Percentiles rank a stretch among this genome's conserved stretches.
Conservation (phyloP, 2,329 filamentous ascomycete species). For the Diaporthe batatas region DNA sequence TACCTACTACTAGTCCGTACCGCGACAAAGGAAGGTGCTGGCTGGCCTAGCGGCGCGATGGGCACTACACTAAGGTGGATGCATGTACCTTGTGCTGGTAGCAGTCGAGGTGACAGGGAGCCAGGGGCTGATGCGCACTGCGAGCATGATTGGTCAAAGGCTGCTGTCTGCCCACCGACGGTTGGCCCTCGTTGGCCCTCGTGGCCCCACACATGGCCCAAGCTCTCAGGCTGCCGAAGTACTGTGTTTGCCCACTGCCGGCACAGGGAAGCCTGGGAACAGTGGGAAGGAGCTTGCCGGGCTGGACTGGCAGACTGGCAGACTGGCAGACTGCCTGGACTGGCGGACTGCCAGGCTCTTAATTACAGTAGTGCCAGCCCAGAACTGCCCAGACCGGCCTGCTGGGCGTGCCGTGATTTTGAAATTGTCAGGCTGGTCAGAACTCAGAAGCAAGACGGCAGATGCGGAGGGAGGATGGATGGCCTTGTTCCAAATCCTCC, state of each 20-base stretch:
- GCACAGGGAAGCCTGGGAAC: not conserved
- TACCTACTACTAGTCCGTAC: not conserved
- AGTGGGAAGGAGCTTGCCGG: slow-evolving; percentile 24
- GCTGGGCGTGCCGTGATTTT: slow-evolving; percentile 15
- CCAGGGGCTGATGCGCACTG: not conserved
- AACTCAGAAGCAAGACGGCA: not conserved
- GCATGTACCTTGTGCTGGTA: slow-evolving; percentile 24
- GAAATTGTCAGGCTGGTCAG: not conserved
- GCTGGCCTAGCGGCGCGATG: slow-evolving; percentile 8
- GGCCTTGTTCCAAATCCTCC: slow-evolving; percentile 6
- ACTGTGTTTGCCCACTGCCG: too few species aligned
- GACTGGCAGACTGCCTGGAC: too few species aligned
- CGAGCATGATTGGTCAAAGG: not conserved
- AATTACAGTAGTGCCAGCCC: not conserved
- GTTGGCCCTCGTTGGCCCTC: not conserved
- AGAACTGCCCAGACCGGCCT: slow-evolving; percentile 5
- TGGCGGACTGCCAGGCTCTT: too few species aligned
- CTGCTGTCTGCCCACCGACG: not conserved
- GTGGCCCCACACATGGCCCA: slow-evolving; percentile 18
- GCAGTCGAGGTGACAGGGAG: not conserved
- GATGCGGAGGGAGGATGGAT: not conserved
- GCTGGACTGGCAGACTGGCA: too few species aligned
- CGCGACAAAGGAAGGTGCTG: slow-evolving; percentile 20
- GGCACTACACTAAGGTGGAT: slow-evolving; percentile 15
- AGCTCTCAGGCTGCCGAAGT: slow-evolving; percentile 17